Base-by-base conservation (phyloP, 1,139 yeast species). In the Tardiomyces depauwii region DNA sequence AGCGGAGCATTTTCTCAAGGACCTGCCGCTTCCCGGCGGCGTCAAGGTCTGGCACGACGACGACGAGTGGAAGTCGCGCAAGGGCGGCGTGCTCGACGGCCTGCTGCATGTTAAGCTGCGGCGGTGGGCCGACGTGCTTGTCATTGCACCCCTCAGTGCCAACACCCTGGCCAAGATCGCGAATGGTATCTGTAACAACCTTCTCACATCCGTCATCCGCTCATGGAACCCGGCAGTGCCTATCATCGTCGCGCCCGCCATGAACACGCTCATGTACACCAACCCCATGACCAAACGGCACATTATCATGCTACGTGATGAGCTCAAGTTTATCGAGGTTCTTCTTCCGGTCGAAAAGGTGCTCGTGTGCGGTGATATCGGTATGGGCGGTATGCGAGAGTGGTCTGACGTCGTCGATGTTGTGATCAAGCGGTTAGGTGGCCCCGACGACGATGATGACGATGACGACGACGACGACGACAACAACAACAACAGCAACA, bases 371-470 rank as follows among this genome's bases (percentile, higher is more conserved):
- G 98, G 98, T 44, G 98, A 91, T 64, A 86, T 91, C 49, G 98
- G 98, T 2, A 83, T 78, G 71, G 98, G 98, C 23, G 98, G 97
- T 10, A 91, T 91, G 98, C 74, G 95, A 59, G 97, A 91, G 65
- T 89, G 97, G 96, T 76, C 80, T 51, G 96, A 88, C 53, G 77
- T 89, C 46, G 96, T 88, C 11, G 96, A 87, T 56, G 77, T 80
- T 14, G 64, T 87, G 47, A 79, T 86, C 45, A 73, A 78, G 5
- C 54, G 61, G 21, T 57, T 68, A 16, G 70, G 69, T 27, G 65
- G 64, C 2, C 58, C 56, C 2, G 58, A 59, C 4, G 59, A 55
- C n/a, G 61, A 57, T 2, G 66, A 59, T 1, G 65, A 43, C 13
- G 68, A 61, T 2, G 66, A 60, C 2, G 70, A 64, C 7, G 72